Conservation (phyloP, 352 stramenopile species). For the Globisporangium radiosum region DNA sequence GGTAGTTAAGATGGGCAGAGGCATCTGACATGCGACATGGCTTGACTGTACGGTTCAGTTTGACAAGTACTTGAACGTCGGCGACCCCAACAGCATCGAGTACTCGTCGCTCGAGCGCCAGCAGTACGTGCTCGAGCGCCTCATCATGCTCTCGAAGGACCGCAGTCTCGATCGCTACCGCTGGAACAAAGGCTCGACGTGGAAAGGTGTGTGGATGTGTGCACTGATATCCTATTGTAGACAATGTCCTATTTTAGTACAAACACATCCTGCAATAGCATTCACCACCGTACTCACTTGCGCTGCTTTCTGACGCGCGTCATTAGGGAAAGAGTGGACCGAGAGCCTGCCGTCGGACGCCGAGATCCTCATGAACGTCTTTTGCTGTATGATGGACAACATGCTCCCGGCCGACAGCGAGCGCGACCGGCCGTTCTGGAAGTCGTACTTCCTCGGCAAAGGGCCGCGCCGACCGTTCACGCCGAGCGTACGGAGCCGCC, state of each 20-base stretch:
- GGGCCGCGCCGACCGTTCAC: constrained; percentile 70
- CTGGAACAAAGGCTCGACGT: constrained; percentile 75
- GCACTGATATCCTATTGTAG: too few relatives aligned
- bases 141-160: constrained; percentile 86
- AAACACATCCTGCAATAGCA: too few relatives aligned
- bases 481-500: constrained; percentile 50
- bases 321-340: constrained; percentile 71
- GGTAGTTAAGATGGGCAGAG: too few relatives aligned
- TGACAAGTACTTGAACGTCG: constrained; percentile 85
- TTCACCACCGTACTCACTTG: not conserved
- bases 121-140: constrained; percentile 76
- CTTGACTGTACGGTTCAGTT: constrained; percentile 29
- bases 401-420: constrained; percentile 71
- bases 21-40: not conserved
- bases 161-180: constrained; percentile 78
- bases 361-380: constrained; percentile 86
- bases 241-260: not conserved
- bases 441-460: constrained; percentile 75
- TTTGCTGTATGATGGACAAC: constrained; percentile 87
- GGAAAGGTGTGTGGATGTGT: constrained; percentile 36
- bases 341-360: constrained; percentile 70
- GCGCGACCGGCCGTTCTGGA: constrained; percentile 76
- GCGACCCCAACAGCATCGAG: constrained; percentile 56
- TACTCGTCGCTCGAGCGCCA: constrained; percentile 75
- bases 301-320: too few relatives aligned